Evolutionary conservation across 129 eudicot species (phyloP).

Genomic region (Tanacetum coccineum): DNA sequence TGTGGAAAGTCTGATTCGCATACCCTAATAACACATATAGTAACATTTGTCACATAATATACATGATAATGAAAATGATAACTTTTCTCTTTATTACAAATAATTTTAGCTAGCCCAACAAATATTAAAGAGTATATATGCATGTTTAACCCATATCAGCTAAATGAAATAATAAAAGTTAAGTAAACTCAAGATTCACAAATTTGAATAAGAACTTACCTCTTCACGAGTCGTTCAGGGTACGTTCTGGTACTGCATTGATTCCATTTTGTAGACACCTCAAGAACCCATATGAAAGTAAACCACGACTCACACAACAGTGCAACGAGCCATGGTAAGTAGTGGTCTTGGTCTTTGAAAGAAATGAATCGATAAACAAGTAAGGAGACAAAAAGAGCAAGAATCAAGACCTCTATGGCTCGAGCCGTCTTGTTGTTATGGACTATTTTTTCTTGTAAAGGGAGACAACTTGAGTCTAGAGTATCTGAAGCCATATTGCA

Average conservation of each 20-base stretch:
- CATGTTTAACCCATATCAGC: no score
- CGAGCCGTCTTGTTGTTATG: slow-evolving; percentile 32
- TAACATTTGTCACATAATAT: no score
- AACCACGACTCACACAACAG: slow-evolving; percentile 55
- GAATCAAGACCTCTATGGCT: slow-evolving; percentile 42
- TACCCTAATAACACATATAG: slow-evolving; percentile 13
- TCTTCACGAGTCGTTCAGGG: slow-evolving; percentile 36
- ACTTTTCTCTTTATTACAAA: no score
- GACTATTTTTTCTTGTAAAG: slow-evolving; percentile 37
- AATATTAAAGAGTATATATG: no score
- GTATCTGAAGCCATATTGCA: slow-evolving; percentile 21
- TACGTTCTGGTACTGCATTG: slow-evolving; percentile 32
- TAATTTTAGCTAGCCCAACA: no score
- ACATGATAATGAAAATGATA: neutral
- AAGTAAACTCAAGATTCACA: neutral
- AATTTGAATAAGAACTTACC: slow-evolving; percentile 13
- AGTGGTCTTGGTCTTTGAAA: slow-evolving; percentile 38
- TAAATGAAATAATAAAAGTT: neutral
- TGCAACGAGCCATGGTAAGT: slow-evolving; percentile 40
- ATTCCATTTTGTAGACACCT: slow-evolving; percentile 39
- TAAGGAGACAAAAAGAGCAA: slow-evolving; percentile 38
- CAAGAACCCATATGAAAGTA: slow-evolving; percentile 42
- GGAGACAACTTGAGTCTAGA: slow-evolving; percentile 17
- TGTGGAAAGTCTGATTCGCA: slow-evolving; percentile 33
- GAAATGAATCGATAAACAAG: slow-evolving; percentile 42